Base-by-base conservation (phyloP, 352 stramenopile genomes). In the Peronospora farinosa region DNA sequence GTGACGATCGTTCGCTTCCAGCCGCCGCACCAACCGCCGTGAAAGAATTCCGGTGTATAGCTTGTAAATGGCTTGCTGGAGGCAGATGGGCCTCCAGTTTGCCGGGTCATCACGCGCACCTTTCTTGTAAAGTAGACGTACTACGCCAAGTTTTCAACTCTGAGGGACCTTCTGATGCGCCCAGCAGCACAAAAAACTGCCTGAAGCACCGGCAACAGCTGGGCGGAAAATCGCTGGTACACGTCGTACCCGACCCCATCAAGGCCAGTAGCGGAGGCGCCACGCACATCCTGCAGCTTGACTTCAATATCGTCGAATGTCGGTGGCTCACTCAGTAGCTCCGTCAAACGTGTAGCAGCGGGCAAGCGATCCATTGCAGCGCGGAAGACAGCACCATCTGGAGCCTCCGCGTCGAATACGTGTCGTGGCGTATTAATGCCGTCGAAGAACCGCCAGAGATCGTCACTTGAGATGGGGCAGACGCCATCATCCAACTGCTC, bases 11-110 rank as follows among this genome's bases (percentile, higher is more conserved):
- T 71, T 71, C 2, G 21, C 21, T 23, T 23, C 21, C 21, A 23
- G 21, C 2, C 21, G 4, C 21, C 4, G 21, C 21, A 5, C 4
- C 2, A 23, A 23, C 2, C 21, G 27, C 27, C 27, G 40, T 1
- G 21, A 21, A 1, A 74, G 28, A 2, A 65, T 7, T 0, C 15
- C 39, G 0, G 62, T 30, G 46, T 65, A 72, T 3, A 69, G 6
- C 51, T 75, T 75, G 66, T 66, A 76, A 10, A 70, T 41, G 3
- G 50, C 45, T 15, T 46, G 49, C 44, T 76, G n/a, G 3, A 76
- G 36, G 23, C 54, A 69, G 41, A 71, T 72, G 12, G 60, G 54
- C 10, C 64, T 31, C 50, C 62, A 66, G 47, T 69, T 70, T 0
- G 15, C 10, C 21, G 10, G 17, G 6, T 0, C n/a, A n/a, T n/a